Evolutionary conservation across 2,329 filamentous ascomycete species (phyloP), one percentile per base, ranked within the genome.

Genomic region (Trichoderma semiorbis): DNA sequence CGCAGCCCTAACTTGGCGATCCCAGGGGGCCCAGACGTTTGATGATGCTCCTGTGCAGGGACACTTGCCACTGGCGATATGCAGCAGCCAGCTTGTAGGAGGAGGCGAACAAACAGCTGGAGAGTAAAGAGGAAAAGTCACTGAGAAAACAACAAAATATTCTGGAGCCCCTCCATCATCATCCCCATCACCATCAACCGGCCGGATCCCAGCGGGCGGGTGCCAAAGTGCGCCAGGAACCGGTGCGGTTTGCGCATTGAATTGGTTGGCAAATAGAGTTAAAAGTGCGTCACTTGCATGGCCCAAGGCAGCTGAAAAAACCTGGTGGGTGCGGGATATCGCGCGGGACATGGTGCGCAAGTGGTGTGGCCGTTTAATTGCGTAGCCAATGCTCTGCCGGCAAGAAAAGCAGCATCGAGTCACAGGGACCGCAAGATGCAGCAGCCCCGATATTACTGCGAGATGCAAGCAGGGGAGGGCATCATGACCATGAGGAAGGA

Each of bases 271-370:
- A 69, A 69, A 69, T 69, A 69, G 66, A 69, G 66, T 61, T 50
- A 61, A 61, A 57, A 21, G 14, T 70, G 60, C 68, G 68, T 64
- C 68, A 70, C 58, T 70, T 57, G 61, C 61, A 50, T 65, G 69
- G 36, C 2, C 32, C 32, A 65, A 58, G 69, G 61, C 69, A 70
- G 69, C 69, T 70, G 69, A 70, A 70, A 69, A 63, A 70, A 65
- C 43, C 32, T 43, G 47, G 60, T 28, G 32, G 21, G 39, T 70
- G 65, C 65, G 53, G 65, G 65, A 58, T 43, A 68, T 68, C 53
- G 65, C 32, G 68, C 50, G 60, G 26, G 34, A 57, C 26, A 58
- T 61, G 57, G 58, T 26, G 28, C 30, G 24, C 12, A 26, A 36
- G 66, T 65, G 69, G 60, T 70, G 69, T 70, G 69, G 61, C 34